phyloP scores from a whole-genome alignment of 768 basidiomycete genomes.

The Kwoniella pini region DNA sequence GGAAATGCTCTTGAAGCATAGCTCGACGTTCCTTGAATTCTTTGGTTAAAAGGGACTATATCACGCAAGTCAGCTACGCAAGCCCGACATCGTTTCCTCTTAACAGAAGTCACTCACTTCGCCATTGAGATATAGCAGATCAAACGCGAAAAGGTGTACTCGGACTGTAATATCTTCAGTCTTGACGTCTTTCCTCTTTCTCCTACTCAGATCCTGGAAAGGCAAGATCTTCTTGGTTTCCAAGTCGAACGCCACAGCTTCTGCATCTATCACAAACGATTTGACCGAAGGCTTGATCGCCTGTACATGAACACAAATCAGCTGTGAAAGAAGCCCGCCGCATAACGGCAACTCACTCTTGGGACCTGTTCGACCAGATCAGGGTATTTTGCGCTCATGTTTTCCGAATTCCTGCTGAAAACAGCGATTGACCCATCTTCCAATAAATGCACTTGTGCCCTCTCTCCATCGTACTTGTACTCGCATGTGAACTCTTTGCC shows the following conservation, averaged over 20 bases:
- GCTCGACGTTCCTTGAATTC: conserved; percentile 73
- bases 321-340: not conserved
- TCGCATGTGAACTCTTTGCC: conserved; percentile 95
- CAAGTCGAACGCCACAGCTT: conserved; percentile 93
- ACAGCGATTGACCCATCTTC: conserved; percentile 81
- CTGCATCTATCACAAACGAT: conserved; percentile 92
- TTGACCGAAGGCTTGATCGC: conserved; percentile 79
- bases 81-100: not conserved
- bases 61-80: no score
- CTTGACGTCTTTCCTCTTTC: conserved; percentile 97
- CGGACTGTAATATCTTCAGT: conserved; percentile 96
- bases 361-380: conserved; percentile 95
- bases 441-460: conserved; percentile 87
- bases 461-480: conserved; percentile 99
- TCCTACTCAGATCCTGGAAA: conserved; percentile 92
- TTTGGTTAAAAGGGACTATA: conserved; percentile 76
- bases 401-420: conserved; percentile 96
- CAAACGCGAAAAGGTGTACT: conserved; percentile 95
- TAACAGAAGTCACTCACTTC: conserved; percentile 64
- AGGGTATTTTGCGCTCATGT: conserved; percentile 99
- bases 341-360: conserved; percentile 60
- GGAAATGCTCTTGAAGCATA: conserved; percentile 76
- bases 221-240: conserved; percentile 84
- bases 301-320: conserved; percentile 58
- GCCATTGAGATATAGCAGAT: conserved; percentile 93